Evolutionary conservation across 2,329 filamentous ascomycete species (phyloP), one percentile per base, ranked within the genome.

Genomic region (Mycosphaerella sp.): DNA sequence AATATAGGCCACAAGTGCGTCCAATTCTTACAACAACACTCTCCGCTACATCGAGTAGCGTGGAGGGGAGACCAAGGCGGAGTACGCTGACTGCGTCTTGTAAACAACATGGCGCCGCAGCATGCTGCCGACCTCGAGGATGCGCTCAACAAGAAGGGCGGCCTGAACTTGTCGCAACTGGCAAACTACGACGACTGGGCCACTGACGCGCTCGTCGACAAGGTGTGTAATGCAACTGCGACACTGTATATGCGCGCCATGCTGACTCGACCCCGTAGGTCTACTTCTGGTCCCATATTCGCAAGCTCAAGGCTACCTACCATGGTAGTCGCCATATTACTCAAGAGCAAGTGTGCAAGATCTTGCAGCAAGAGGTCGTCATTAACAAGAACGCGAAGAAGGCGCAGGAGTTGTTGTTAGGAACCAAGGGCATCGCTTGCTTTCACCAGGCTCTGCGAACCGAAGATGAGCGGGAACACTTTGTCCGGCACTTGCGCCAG

Each of bases 281-380:
- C 8, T 96, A 88, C 72, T 98, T 93, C 76, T 97, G 93, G 92
- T 92, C 92, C 5, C 87, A 82, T 3, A 95, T 96, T 55, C 91
- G 92, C 60, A 98, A 98, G 73, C 95, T 97, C 66, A 85, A 66
- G 87, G 57, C 84, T 83, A 53, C 89, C 88, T 97, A 95, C 71
- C 87, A 88, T 64, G 80, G 89, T 0, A 89, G 87, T 6, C 85
- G 93, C 59, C 89, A 89, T 40, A 78, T 97, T 48, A 82, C 81
- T 51, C 80, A 84, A 59, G 80, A 85, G 47, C 76, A 81, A 21
- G 76, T 86, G 39, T 77, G 79, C 53, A 73, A 76, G 58, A 81
- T 84, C 54, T 70, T 86, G 34, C 78, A 83, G 43, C 72, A 78
- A 60, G 72, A 88, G 65, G 80, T 95, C 11, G 82, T 95, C 57